Evolutionary conservation across 768 basidiomycete genomes (phyloP), one percentile per base, ranked within the genome.

Genomic region (Amanita fuliginea): DNA sequence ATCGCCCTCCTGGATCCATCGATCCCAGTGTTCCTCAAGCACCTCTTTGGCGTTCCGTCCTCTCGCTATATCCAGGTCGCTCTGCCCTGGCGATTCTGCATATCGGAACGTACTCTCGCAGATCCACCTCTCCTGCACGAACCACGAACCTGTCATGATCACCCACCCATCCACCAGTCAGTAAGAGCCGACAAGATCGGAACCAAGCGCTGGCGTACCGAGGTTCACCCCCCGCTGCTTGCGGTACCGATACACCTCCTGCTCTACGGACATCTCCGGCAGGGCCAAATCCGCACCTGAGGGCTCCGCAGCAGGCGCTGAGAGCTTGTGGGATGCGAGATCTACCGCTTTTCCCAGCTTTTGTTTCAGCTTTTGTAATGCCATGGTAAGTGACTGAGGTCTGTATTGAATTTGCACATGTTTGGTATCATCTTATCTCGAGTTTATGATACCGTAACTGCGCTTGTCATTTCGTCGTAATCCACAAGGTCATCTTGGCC

Each of bases 141-240:
- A 89, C 85, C 83, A 86, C 6, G 76, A 81, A 0, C 84, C 83
- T 86, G 22, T 52, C 16, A n/a, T n/a, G n/a, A n/a, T n/a, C n/a
- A 24, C 22, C 22, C 22, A 19, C 46, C 24, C 26, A 26, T 4
- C 49, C 18, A n/a, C 34, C 34, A 18, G 33, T 26, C 3, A 40
- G 6, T 28, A 42, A 24, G 5, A 9, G 19, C n/a, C 14, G n/a
- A 22, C 44, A 5, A n/a, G 33, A 21, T 26, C 32, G 9, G 22
- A 41, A 32, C 26, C 34, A 37, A 36, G 32, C 26, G 53, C 28
- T 26, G 54, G 63, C 73, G 60, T 60, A 81, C 87, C 87, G 8
- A 91, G 75, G 61, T 91, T 91, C 4, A 89, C 80, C n/a, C 87
- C 87, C 47, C 80, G 73, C 56, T 86, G 86, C 57, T 80, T 83